These are phyloP conservation scores for Cladochytrium replicatum DNA, from an alignment of 192 early-diverging fungal genomes.

Conservation along the genomic window DNA sequence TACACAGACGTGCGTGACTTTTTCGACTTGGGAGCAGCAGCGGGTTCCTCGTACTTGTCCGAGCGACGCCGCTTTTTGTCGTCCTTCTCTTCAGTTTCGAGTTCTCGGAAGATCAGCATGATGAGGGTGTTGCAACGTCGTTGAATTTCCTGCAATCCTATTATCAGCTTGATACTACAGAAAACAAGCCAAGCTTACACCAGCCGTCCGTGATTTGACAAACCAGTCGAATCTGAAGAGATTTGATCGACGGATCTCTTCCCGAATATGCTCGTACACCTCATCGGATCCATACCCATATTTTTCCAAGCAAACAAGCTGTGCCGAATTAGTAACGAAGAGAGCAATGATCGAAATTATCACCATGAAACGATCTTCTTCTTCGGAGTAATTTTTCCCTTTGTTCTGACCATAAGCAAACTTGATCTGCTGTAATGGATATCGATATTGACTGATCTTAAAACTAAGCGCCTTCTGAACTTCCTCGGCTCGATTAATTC, in stretches of 20 bases:
- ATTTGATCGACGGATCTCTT: slow-evolving; percentile 69
- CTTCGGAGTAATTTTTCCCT: slow-evolving; percentile 88
- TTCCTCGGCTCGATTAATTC: slow-evolving; percentile 66
- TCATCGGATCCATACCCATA: slow-evolving; percentile 86
- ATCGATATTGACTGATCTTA: slow-evolving; percentile 61
- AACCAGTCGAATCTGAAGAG: slow-evolving; percentile 98
- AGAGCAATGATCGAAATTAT: not conserved
- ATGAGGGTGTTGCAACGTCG: slow-evolving; percentile 80
- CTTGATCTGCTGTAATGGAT: slow-evolving; percentile 80
- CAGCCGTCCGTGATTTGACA: slow-evolving; percentile 83
- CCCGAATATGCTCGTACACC: slow-evolving; percentile 84
- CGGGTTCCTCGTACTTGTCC: not conserved
- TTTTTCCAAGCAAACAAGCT: slow-evolving; percentile 76
- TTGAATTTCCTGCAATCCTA: slow-evolving; percentile 55
- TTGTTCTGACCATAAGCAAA: slow-evolving; percentile 82
- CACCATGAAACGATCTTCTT: slow-evolving; percentile 92
- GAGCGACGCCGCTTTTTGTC: not conserved
- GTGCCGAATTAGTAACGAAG: not conserved
- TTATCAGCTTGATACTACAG: not conserved
- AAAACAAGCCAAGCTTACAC: slow-evolving; percentile 8
- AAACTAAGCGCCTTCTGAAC: slow-evolving; percentile 71
- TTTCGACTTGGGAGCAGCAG: not conserved
- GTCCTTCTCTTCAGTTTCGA: slow-evolving; percentile 9
- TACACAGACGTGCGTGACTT: no score
- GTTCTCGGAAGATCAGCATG: slow-evolving; percentile 50